Conservation (phyloP, 2,329 filamentous ascomycete species). For the Phyllachora maydis region DNA sequence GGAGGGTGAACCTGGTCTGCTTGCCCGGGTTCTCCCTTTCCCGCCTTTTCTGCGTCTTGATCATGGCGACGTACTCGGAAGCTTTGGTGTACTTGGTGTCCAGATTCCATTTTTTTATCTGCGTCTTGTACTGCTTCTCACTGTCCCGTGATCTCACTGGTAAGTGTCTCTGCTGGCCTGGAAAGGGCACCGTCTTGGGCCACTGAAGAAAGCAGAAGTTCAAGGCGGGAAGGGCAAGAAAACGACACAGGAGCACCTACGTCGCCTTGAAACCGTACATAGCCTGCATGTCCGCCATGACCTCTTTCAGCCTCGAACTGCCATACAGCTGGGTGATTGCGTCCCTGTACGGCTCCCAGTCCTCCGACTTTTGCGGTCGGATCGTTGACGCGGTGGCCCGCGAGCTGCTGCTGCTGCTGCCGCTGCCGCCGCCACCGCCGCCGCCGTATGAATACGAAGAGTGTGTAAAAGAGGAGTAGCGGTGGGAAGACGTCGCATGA, state of each 20-base stretch:
- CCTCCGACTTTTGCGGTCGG: conserved; percentile 9
- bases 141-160: too few relatives aligned
- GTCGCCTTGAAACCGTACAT: conserved; percentile 11
- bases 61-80: conserved; percentile 11
- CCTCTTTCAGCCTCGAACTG: conserved; percentile 14
- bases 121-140: conserved; percentile 12
- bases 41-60: conserved; percentile 8
- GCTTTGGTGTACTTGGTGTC: conserved; percentile 13
- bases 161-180: neutral
- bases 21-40: conserved; percentile 7
- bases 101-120: conserved; percentile 13
- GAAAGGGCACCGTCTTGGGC: conserved; percentile 1
- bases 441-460: too few relatives aligned
- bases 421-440: too few relatives aligned
- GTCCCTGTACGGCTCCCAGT: conserved; percentile 12
- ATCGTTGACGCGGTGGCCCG: too few relatives aligned
- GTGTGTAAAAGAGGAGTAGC: too few relatives aligned
- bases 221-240: neutral
- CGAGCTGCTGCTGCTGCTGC: too few relatives aligned
- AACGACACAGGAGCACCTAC: conserved; percentile 4
- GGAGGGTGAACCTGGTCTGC: conserved; percentile 9
- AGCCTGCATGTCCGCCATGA: conserved; percentile 14
- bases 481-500: too few relatives aligned
- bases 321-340: conserved; percentile 10
- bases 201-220: too few relatives aligned